Evolutionary conservation across 2,329 filamentous ascomycete genomes (phyloP).

Genomic region (Podosphaera fusca): DNA sequence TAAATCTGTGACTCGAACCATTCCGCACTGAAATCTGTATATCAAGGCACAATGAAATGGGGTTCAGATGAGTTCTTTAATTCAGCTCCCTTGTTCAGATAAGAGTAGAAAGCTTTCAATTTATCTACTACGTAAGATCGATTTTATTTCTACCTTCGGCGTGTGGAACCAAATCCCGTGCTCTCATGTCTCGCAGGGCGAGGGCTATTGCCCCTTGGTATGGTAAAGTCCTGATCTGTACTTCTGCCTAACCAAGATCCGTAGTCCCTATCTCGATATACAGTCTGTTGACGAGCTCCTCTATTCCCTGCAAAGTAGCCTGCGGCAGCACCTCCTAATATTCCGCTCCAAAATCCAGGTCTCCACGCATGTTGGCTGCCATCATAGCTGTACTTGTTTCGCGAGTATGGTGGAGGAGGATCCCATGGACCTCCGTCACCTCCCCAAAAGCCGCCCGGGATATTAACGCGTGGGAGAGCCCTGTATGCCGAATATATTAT

Average conservation of each 20-base stretch:
- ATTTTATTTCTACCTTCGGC: slow-evolving; percentile 22
- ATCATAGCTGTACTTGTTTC: slow-evolving; percentile 10
- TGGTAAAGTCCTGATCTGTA: slow-evolving; percentile 3
- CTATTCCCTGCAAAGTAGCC: slow-evolving; percentile 37
- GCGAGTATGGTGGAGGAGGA: slow-evolving; percentile 15
- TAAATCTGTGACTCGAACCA: too few species aligned
- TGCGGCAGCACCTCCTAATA: slow-evolving; percentile 41
- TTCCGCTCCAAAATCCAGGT: slow-evolving; percentile 50
- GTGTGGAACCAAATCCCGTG: slow-evolving; percentile 52
- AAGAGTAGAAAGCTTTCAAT: too few species aligned
- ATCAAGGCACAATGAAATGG: too few species aligned
- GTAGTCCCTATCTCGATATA: slow-evolving; percentile 4
- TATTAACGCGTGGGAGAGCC: slow-evolving; percentile 2
- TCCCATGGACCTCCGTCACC: slow-evolving; percentile 13
- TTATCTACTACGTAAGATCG: not conserved
- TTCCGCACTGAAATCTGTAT: too few species aligned
- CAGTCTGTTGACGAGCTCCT: slow-evolving; percentile 18
- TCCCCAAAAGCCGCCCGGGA: slow-evolving; percentile 17
- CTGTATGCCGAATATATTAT: slow-evolving; percentile 34
- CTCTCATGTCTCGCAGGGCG: slow-evolving; percentile 33
- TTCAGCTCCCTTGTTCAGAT: too few species aligned
- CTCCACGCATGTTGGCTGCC: slow-evolving; percentile 29
- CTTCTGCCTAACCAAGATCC: slow-evolving; percentile 9
- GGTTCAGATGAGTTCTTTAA: too few species aligned
- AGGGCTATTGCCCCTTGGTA: slow-evolving; percentile 13